Evolutionary conservation across 2,329 filamentous ascomycete species (phyloP), one percentile per base, ranked within the genome.

Genomic region (Pezicula rhizophila): DNA sequence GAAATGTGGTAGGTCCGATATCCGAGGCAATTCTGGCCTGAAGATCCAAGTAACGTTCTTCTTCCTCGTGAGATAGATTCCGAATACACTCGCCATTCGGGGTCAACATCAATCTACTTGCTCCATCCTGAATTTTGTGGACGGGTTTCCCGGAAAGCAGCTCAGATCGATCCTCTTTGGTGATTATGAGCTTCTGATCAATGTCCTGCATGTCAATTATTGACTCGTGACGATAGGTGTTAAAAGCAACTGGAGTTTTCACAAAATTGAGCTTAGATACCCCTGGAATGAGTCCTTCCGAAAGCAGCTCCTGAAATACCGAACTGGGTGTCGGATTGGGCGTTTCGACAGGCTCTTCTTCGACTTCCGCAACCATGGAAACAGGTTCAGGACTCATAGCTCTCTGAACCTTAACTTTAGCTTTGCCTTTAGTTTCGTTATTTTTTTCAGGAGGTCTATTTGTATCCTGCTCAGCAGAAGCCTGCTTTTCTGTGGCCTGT

Each of bases 31-130:
- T 68, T 6, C 69, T 69, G 42, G 74, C 70, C 64, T 92, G 88
- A 5, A 92, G 74, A 45, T 80, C 74, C 10, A 92, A 70, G 56
- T 86, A 91, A 4, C 77, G 76, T 31, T 83, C 73, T 61, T 91
- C 87, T 53, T 91, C 82, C 38, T 84, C 79, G 4, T 76, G 68
- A 1, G 76, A 82, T 47, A 93, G 68, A 50, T 86, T 84, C 55
- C 84, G 82, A n/a, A 92, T 73, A 62, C 85, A 87, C 53, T 88
- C 83, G 10, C 87, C 87, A 52, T 85, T 82, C 0, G 87, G 85
- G 0, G 87, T 90, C 46, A 91, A 79, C 56, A 91, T 76, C 54
- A 87, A 81, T 23, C 84, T 77, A 63, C 78, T 52, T 64, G 51
- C 76, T 48, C 80, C 82, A 52, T 85, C 82, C 2, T 81, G 71